These are phyloP conservation scores for Didymella pomorum DNA, from an alignment of 2,329 filamentous ascomycete species.

Conservation along the genomic window DNA sequence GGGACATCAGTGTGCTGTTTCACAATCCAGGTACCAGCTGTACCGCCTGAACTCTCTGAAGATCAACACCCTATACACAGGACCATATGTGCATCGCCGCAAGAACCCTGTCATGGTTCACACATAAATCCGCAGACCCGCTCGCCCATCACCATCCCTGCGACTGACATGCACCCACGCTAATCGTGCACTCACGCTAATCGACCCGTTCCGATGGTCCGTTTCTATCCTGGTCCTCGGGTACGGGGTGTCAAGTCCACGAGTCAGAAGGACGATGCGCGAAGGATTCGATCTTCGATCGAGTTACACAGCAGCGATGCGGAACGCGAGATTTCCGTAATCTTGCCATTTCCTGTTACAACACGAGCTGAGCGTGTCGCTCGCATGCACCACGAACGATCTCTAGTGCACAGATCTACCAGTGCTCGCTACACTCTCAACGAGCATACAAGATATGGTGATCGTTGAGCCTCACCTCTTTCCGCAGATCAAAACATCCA, in stretches of 20 bases:
- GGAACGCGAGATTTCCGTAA: constrained; percentile 2
- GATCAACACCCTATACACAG: not conserved
- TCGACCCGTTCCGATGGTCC: constrained; percentile 17
- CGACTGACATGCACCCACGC: not conserved
- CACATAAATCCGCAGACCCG: not conserved
- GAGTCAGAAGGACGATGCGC: constrained; percentile 15
- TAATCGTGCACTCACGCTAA: constrained; percentile 10
- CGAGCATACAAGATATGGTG: not conserved
- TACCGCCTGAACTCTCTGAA: not conserved
- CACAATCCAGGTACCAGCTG: not conserved
- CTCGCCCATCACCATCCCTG: constrained; percentile 1
- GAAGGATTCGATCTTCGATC: constrained; percentile 11
- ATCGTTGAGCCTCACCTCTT: not conserved
- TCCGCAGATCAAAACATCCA: not conserved
- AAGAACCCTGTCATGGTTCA: not conserved
- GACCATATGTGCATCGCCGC: not conserved
- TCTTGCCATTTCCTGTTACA: constrained; percentile 1
- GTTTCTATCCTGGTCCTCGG: constrained; percentile 12
- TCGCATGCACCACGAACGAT: not conserved
- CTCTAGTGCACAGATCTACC: not conserved
- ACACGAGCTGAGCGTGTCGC: constrained; percentile 12
- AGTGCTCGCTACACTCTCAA: not conserved
- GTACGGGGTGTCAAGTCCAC: constrained; percentile 13
- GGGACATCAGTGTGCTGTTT: not conserved
- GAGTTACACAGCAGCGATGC: constrained; percentile 16